Conservation (phyloP, 176 grass and related monocot species). For the Musa schizocarpa region DNA sequence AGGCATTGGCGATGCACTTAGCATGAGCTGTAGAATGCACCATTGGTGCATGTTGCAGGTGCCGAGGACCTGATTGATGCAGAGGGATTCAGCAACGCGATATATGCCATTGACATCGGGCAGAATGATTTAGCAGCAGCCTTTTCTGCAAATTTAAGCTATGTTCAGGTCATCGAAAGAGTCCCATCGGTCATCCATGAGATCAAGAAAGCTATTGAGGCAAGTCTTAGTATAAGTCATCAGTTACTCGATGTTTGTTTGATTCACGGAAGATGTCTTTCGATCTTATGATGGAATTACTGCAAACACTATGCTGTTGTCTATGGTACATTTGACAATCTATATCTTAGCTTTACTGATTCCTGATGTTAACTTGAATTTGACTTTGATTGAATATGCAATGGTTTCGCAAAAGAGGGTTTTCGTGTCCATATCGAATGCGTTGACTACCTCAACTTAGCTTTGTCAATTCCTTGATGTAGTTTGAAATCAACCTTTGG, state of each 20-base stretch:
- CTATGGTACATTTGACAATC: no score
- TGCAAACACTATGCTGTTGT: background rate
- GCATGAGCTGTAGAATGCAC: no score
- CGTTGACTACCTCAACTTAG: no score
- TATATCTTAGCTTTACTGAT: no score
- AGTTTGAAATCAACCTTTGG: no score
- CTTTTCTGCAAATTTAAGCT: constrained; percentile 33
- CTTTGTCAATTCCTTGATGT: no score
- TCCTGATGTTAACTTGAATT: no score
- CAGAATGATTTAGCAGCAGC: constrained; percentile 65
- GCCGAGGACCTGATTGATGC: constrained; percentile 27
- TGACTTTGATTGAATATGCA: no score
- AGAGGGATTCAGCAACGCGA: constrained; percentile 37
- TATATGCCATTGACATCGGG: constrained; percentile 79
- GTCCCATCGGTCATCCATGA: constrained; percentile 48
- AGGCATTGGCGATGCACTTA: no score
- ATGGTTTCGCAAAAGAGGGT: no score
- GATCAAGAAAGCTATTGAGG: constrained; percentile 59
- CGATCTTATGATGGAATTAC: background rate
- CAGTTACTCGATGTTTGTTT: background rate
- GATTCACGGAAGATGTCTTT: background rate
- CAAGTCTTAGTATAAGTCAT: background rate
- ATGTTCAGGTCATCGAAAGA: constrained; percentile 34
- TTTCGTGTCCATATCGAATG: no score
- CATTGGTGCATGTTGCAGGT: constrained; percentile 21